These are phyloP conservation scores for Fraxinus latifolia DNA, from an alignment of 305 asterid genomes.

Conservation along the genomic window DNA sequence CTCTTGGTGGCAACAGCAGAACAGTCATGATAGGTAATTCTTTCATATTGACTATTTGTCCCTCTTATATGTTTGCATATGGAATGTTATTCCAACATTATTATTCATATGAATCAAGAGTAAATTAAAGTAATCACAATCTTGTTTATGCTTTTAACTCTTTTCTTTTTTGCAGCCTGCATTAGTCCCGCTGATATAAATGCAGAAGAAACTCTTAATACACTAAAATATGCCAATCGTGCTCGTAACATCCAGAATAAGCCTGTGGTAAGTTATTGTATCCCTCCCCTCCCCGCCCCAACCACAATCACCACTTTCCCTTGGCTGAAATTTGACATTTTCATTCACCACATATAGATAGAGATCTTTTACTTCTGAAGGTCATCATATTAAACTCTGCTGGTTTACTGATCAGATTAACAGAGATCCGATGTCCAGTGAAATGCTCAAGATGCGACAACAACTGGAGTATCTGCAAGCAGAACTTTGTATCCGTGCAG, in stretches of 20 bases:
- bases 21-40: slow-evolving; percentile 89
- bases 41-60: not conserved
- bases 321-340: not conserved
- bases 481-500: slow-evolving; percentile 94
- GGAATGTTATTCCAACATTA: not conserved
- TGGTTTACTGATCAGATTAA: slow-evolving; percentile 52
- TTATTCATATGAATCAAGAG: not conserved
- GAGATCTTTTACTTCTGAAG: slow-evolving; percentile 13
- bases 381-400: slow-evolving; percentile 14
- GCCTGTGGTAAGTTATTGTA: slow-evolving; percentile 71
- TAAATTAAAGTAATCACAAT: not conserved
- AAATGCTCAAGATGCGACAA: slow-evolving; percentile 97
- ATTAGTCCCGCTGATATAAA: slow-evolving; percentile 99
- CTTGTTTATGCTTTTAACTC: slow-evolving; percentile 19
- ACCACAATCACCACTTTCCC: not conserved
- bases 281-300: not conserved
- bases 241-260: slow-evolving; percentile 97
- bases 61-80: not conserved
- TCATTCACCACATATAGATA: not conserved
- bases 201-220: slow-evolving; percentile 97
- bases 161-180: slow-evolving; percentile 59
- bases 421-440: slow-evolving; percentile 89
- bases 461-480: slow-evolving; percentile 91
- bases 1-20: slow-evolving; percentile 99
- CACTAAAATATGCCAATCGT: slow-evolving; percentile 95